A percentile compares a stretch with the other conserved stretches of the same genome.
Evolutionary conservation across 371 early-diverging fungal species (phyloP).

Genomic region (Lichtheimia ornata): DNA sequence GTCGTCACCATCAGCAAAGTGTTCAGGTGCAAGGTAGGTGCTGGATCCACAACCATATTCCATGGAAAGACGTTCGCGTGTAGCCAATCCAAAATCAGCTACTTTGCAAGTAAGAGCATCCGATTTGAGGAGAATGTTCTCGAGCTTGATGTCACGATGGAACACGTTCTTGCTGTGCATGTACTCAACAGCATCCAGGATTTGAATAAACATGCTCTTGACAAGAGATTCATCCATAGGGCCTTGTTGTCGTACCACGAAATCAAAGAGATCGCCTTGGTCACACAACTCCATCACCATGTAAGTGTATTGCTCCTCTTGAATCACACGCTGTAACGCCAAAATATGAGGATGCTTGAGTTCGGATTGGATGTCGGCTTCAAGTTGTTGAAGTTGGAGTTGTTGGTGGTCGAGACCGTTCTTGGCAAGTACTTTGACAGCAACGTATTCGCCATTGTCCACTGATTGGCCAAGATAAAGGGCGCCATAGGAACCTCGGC

Average conservation of each 20-base stretch:
- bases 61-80: conserved; percentile 61
- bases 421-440: conserved; percentile 73
- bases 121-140: conserved; percentile 64
- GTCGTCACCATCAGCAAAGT: conserved; percentile 46
- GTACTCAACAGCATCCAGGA: conserved; percentile 54
- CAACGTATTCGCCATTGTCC: conserved; percentile 36
- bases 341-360: conserved; percentile 69
- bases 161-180: conserved; percentile 56
- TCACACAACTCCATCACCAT: conserved; percentile 63
- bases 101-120: conserved; percentile 59
- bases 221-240: conserved; percentile 32
- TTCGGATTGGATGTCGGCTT: conserved; percentile 68
- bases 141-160: conserved; percentile 79
- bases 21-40: conserved; percentile 65
- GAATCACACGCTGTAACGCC: conserved; percentile 48
- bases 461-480: conserved; percentile 54
- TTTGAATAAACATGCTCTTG: conserved; percentile 47
- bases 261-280: conserved; percentile 61
- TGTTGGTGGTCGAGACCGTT: conserved; percentile 54
- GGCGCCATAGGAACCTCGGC: conserved; percentile 60
- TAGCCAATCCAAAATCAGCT: conserved; percentile 88
- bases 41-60: conserved; percentile 81
- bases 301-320: conserved; percentile 43
- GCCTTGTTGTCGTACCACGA: conserved; percentile 34
- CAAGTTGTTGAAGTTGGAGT: conserved; percentile 65